Evolutionary conservation across 305 asterid genomes (phyloP).

Genomic region (Fraxinus floribunda): DNA sequence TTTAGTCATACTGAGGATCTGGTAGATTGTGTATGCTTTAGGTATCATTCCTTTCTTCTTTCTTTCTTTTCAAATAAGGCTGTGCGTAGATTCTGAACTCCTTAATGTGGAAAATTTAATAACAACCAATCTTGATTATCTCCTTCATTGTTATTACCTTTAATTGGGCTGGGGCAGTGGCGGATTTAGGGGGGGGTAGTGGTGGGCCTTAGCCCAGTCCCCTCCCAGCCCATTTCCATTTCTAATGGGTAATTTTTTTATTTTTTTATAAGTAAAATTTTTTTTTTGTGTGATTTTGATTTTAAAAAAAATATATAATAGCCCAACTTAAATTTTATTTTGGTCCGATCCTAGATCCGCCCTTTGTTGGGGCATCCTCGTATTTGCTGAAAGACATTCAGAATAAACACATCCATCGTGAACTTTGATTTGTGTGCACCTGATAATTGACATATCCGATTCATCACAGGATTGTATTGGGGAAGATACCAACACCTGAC

Average conservation of each 20-base stretch:
- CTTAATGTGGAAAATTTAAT: conserved; percentile 16
- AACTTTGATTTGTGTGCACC: conserved; percentile 50
- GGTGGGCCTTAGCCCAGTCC: background rate
- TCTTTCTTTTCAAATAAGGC: background rate
- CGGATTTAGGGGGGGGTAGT: background rate
- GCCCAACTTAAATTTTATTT: background rate
- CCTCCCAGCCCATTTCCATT: background rate
- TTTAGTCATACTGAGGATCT: conserved; percentile 16
- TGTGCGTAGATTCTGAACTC: conserved; percentile 9
- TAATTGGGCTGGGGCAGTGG: conserved; percentile 1
- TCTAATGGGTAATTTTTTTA: background rate
- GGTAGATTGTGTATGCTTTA: conserved; percentile 6
- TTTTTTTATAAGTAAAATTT: too few species aligned
- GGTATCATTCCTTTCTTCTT: background rate
- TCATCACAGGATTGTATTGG: conserved; percentile 96
- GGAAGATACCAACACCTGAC: conserved; percentile 85
- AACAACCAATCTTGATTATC: conserved; percentile 18
- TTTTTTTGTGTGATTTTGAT: background rate
- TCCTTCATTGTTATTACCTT: conserved; percentile 15
- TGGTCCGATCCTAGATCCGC: background rate
- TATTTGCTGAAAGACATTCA: conserved; percentile 29
- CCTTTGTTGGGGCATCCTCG: conserved; percentile 16
- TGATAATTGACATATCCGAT: conserved; percentile 57
- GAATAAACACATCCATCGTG: conserved; percentile 33
- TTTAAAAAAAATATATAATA: too few species aligned